These are phyloP conservation scores for Aspergillus fumigatus DNA, from an alignment of 2,329 filamentous ascomycete species.

Conservation along the genomic window DNA sequence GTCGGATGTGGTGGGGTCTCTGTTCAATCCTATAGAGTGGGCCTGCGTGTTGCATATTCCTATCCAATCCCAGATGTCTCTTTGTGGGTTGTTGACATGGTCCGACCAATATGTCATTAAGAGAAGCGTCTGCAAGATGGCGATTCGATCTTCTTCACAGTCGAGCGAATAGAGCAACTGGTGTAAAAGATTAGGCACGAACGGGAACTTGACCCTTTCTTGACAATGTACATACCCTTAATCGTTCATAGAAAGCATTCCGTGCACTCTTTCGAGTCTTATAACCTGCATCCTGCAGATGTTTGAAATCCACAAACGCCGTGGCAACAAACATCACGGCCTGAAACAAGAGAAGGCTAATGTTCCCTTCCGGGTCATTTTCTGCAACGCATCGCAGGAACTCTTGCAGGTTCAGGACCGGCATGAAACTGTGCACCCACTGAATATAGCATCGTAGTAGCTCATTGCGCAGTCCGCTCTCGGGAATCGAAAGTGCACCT, in stretches of 20 bases:
- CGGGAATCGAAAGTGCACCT: slow-evolving; percentile 71
- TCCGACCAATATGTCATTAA: slow-evolving; percentile 95
- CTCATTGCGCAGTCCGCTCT: slow-evolving; percentile 64
- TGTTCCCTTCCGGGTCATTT: slow-evolving; percentile 63
- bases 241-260: slow-evolving; percentile 77
- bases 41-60: slow-evolving; percentile 21
- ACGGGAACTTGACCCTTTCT: background rate
- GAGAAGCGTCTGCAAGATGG: slow-evolving; percentile 75
- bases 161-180: slow-evolving; percentile 86
- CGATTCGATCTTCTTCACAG: slow-evolving; percentile 79
- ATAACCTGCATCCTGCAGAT: slow-evolving; percentile 70
- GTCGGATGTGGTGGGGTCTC: slow-evolving; percentile 12
- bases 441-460: slow-evolving; percentile 74
- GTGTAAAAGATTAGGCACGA: slow-evolving; percentile 7
- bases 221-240: slow-evolving; percentile 59
- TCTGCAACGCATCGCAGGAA: slow-evolving; percentile 51
- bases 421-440: slow-evolving; percentile 89
- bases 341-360: slow-evolving; percentile 81
- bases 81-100: slow-evolving; percentile 76
- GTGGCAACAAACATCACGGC: slow-evolving; percentile 89
- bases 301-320: slow-evolving; percentile 73
- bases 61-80: slow-evolving; percentile 51
- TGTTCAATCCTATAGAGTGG: slow-evolving; percentile 20
- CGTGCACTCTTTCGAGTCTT: slow-evolving; percentile 70
- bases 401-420: slow-evolving; percentile 63